Conservation (phyloP, 208 protist species). For the Tritrichomonas musculus region DNA sequence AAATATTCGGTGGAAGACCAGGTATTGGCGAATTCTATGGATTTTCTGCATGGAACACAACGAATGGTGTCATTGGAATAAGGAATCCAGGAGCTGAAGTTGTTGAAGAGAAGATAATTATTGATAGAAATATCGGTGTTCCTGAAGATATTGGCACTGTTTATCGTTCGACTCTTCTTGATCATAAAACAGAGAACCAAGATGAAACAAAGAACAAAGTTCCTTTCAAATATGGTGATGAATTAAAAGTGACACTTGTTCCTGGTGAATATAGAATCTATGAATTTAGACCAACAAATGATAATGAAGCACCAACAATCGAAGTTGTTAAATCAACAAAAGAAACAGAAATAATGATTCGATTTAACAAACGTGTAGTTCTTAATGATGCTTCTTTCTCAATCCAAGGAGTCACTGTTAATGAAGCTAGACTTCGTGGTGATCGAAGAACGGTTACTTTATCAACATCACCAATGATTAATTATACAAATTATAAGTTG, state of each 20-base stretch:
- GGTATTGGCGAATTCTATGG: background rate
- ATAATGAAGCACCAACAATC: background rate
- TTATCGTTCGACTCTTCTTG: background rate
- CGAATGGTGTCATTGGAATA: background rate
- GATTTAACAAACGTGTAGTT: slow-evolving; percentile 1
- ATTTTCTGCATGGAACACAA: background rate
- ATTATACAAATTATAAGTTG: background rate
- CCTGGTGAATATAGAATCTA: background rate
- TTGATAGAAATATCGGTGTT: background rate
- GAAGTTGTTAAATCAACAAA: background rate
- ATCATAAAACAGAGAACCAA: background rate
- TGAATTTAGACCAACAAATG: background rate
- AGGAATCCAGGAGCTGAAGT: background rate
- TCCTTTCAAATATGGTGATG: background rate
- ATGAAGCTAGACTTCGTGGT: background rate
- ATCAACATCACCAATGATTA: background rate
- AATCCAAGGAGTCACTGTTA: background rate
- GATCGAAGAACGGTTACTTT: background rate
- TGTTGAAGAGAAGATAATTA: background rate
- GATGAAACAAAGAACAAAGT: background rate
- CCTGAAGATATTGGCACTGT: background rate
- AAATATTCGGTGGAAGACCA: background rate
- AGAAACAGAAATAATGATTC: background rate
- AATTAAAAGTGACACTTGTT: background rate
- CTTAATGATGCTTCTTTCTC: background rate